Conservation (phyloP, 805 yeast genomes). For the Cephaloascus fragrans region DNA sequence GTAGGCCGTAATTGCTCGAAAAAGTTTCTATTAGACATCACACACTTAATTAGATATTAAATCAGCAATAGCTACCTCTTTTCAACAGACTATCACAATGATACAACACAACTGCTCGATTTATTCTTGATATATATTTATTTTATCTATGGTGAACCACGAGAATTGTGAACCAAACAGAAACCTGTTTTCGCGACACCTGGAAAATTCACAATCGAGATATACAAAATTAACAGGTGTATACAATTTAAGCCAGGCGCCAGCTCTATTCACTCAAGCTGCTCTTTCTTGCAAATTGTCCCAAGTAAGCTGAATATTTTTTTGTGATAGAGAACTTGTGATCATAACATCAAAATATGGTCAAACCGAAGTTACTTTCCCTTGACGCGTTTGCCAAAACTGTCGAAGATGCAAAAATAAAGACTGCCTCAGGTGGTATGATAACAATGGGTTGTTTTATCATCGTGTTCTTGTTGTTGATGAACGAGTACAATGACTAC, state of each 20-base stretch:
- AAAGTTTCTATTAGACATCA: conserved; percentile 1
- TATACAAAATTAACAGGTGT: no score
- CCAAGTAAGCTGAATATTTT: no score
- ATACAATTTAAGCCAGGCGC: no score
- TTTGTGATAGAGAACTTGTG: no score
- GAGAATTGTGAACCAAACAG: no score
- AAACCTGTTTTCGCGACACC: no score
- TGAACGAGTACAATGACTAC: conserved; percentile 73
- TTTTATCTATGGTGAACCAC: no score
- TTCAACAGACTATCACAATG: not conserved
- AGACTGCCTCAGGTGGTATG: conserved; percentile 84
- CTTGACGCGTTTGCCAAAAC: conserved; percentile 92
- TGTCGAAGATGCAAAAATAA: conserved; percentile 84
- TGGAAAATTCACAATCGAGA: no score
- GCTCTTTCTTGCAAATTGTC: no score
- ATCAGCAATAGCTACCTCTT: no score
- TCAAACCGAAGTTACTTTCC: conserved; percentile 34
- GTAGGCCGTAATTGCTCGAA: conserved; percentile 2
- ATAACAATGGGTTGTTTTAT: conserved; percentile 66
- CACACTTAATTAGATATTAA: not conserved
- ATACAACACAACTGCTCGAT: not conserved
- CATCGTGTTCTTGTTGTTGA: conserved; percentile 50
- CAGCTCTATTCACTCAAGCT: no score
- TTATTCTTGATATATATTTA: not conserved
- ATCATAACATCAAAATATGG: no score